Percentiles rank a stretch among this genome's conserved stretches.
Conservation (phyloP, 2,329 filamentous ascomycete genomes). For the Fusarium paranaense region DNA sequence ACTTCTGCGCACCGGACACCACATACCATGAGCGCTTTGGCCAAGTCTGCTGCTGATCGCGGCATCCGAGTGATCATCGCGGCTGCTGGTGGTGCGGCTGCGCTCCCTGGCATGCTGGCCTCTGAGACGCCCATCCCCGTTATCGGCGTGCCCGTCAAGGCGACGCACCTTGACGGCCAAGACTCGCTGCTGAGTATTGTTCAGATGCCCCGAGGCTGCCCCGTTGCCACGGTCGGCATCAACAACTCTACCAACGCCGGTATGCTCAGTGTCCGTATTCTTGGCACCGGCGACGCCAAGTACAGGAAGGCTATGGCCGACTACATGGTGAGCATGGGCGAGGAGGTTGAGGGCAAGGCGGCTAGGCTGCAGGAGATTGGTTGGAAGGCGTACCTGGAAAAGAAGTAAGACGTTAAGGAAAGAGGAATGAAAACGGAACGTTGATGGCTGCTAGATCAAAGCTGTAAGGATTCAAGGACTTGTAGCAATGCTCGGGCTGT, state of each 20-base stretch:
- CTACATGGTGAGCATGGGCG: slow-evolving; percentile 25
- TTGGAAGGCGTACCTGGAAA: not conserved
- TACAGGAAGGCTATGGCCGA: slow-evolving; percentile 73
- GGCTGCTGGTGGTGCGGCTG: slow-evolving; percentile 79
- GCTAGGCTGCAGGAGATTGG: slow-evolving; percentile 59
- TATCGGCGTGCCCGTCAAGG: slow-evolving; percentile 82
- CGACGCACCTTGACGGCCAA: slow-evolving; percentile 76
- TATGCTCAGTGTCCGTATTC: slow-evolving; percentile 75
- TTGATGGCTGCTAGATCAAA: not conserved
- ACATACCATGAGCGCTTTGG: slow-evolving; percentile 75
- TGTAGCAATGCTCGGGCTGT: not conserved
- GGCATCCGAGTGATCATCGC: slow-evolving; percentile 82
- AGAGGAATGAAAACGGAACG: not conserved
- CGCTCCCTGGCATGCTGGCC: slow-evolving; percentile 80
- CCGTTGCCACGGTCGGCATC: slow-evolving; percentile 81
- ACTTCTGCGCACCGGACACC: slow-evolving; percentile 85
- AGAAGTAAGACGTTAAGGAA: not conserved
- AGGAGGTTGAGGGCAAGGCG: slow-evolving; percentile 73
- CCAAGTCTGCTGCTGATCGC: slow-evolving; percentile 69
- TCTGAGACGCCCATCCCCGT: slow-evolving; percentile 79
- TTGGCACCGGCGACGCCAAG: slow-evolving; percentile 68
- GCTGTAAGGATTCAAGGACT: not conserved
- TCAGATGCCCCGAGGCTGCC: slow-evolving; percentile 81
- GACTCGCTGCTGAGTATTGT: slow-evolving; percentile 80
- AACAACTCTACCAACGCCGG: slow-evolving; percentile 85